Percentiles rank a stretch among this genome's conserved stretches.
These are phyloP conservation scores for Spinellus fusiger DNA, from an alignment of 192 early-diverging fungal genomes.

Conservation along the genomic window DNA sequence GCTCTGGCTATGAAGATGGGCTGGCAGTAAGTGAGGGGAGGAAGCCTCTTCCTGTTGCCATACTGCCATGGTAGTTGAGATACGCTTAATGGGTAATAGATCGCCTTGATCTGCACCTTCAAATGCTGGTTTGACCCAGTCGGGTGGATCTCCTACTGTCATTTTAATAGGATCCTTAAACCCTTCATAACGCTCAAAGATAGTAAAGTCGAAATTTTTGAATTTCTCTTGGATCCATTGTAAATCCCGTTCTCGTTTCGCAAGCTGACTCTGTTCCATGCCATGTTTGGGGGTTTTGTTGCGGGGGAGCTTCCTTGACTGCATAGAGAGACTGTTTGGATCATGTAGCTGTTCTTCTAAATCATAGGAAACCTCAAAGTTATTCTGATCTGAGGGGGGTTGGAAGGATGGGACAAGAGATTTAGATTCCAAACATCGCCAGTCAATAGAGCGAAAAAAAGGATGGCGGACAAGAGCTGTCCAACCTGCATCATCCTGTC, in stretches of 20 bases:
- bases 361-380: constrained; percentile 90
- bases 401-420: constrained; percentile 35
- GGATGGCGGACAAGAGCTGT: constrained; percentile 36
- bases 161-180: constrained; percentile 51
- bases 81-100: constrained; percentile 15
- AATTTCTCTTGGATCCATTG: constrained; percentile 67
- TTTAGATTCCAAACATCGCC: constrained; percentile 40
- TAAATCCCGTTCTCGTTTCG: constrained; percentile 49
- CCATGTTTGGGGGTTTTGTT: background rate
- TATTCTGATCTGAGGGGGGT: constrained; percentile 59
- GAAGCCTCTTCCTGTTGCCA: background rate
- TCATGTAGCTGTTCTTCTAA: constrained; percentile 88
- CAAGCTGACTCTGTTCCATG: background rate
- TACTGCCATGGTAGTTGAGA: background rate
- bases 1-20: too few species aligned
- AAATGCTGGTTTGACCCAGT: constrained; percentile 50
- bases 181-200: constrained; percentile 69
- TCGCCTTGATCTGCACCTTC: constrained; percentile 27
- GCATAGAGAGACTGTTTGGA: constrained; percentile 8
- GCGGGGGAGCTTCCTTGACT: background rate
- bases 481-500: constrained; percentile 40
- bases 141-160: constrained; percentile 56
- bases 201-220: constrained; percentile 74
- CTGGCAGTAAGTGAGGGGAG: background rate
- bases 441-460: constrained; percentile 46